A percentile compares a stretch with the other conserved stretches of the same genome.
Evolutionary conservation across 768 basidiomycete species (phyloP).

Genomic region (Leccinum pellstonianum): DNA sequence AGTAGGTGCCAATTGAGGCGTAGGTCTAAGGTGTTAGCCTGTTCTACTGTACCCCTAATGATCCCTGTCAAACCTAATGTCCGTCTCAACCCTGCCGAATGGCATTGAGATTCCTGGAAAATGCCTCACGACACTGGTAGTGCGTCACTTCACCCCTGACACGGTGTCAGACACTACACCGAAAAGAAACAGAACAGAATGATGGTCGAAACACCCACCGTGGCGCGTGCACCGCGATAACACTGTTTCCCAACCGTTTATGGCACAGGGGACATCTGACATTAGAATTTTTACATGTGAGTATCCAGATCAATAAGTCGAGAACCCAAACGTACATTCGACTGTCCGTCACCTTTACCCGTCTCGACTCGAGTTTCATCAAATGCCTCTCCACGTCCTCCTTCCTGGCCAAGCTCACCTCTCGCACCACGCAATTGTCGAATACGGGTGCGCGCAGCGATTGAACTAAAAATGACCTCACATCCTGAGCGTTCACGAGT

Average conservation of each 20-base stretch:
- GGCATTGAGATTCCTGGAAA: constrained; percentile 56
- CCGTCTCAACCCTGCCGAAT: constrained; percentile 14
- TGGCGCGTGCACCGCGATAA: constrained; percentile 91
- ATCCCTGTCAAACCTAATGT: not conserved
- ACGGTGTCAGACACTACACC: not conserved
- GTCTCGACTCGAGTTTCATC: constrained; percentile 72
- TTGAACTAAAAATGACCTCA: constrained; percentile 75
- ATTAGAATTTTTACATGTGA: not conserved
- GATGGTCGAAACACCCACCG: constrained; percentile 48
- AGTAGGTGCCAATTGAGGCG: too few relatives aligned
- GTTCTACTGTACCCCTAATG: too few relatives aligned
- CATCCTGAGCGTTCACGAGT: constrained; percentile 78
- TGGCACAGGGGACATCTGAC: constrained; percentile 92
- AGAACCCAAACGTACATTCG: constrained; percentile 69
- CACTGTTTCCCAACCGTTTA: constrained; percentile 88
- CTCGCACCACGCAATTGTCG: constrained; percentile 65
- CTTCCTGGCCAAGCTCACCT: constrained; percentile 69
- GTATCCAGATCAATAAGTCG: not conserved
- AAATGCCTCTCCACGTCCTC: constrained; percentile 74
- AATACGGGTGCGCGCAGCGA: constrained; percentile 64
- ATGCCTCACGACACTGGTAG: constrained; percentile 90
- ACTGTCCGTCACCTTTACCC: constrained; percentile 88
- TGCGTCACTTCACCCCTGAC: constrained; percentile 92
- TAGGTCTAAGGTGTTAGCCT: too few relatives aligned
- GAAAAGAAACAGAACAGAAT: not conserved